Percentiles rank a stretch among this genome's conserved stretches.
Evolutionary conservation across 2,329 filamentous ascomycete species (phyloP).

Genomic region (Calonectria pauciramosa): DNA sequence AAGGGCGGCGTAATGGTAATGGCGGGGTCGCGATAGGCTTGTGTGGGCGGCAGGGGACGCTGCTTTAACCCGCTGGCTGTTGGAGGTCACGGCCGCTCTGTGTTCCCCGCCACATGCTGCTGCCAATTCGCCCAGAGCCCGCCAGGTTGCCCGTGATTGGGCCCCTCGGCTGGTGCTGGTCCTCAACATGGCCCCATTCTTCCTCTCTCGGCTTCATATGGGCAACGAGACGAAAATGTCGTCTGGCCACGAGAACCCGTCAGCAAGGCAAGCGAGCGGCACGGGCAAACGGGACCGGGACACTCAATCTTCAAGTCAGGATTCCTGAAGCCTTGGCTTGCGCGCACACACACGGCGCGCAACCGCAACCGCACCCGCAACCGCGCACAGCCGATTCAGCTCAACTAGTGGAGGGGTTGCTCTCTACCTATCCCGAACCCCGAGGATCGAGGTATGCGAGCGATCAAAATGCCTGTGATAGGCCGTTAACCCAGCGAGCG

Average conservation of each 20-base stretch:
- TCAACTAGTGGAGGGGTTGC: background rate
- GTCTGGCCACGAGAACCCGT: conserved; percentile 5
- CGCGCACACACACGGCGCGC: background rate
- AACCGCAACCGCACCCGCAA: background rate
- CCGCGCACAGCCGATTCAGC: background rate
- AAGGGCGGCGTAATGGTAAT: conserved; percentile 44
- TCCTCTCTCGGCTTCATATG: conserved; percentile 9
- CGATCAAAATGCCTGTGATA: background rate
- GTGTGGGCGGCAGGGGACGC: conserved; percentile 3
- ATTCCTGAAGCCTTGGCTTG: conserved; percentile 15
- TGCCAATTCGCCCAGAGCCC: background rate
- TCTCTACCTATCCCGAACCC: conserved; percentile 7
- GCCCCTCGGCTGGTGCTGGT: background rate
- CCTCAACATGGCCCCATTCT: conserved; percentile 15
- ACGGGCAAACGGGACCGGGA: conserved; percentile 19
- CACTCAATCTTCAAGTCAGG: background rate
- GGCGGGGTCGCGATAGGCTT: conserved; percentile 52
- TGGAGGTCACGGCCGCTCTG: background rate
- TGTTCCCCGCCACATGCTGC: background rate
- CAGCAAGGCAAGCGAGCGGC: conserved; percentile 8
- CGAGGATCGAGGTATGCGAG: conserved; percentile 6
- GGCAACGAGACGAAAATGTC: background rate
- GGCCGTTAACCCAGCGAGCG: background rate
- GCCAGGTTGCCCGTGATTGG: conserved; percentile 20
- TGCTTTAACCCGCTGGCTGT: conserved; percentile 28